Percentiles rank a stretch among this genome's conserved stretches.
phyloP scores from a whole-genome alignment of 805 yeast genomes.

The Zygosaccharomyces pseudorouxii region DNA sequence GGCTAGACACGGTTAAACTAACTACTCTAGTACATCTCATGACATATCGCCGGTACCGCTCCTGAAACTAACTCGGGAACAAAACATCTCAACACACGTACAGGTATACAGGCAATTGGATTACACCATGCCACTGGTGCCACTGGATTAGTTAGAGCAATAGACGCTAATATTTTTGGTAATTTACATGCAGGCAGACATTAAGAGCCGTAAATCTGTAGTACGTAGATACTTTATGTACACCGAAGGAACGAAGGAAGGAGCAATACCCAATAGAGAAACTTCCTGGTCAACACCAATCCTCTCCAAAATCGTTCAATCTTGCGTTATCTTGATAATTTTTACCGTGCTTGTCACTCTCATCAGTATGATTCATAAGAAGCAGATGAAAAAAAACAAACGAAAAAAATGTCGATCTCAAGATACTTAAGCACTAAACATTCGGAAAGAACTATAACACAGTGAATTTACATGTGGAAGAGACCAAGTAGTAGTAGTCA shows the following conservation, averaged over 20 bases:
- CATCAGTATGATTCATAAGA: background rate
- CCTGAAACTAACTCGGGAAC: background rate
- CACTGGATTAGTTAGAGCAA: background rate
- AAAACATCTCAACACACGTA: background rate
- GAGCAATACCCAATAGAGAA: background rate
- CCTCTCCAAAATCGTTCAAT: background rate
- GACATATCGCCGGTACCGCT: conserved; percentile 8
- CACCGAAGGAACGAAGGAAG: background rate
- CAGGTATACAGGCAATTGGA: background rate
- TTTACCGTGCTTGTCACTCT: background rate
- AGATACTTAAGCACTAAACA: background rate
- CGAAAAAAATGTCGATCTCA: background rate
- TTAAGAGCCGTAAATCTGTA: background rate
- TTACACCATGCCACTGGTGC: background rate
- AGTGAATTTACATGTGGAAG: conserved; percentile 11
- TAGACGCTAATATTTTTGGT: background rate
- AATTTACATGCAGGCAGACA: background rate
- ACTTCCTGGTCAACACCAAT: background rate
- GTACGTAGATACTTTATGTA: background rate
- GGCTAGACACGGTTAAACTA: background rate
- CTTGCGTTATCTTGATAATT: background rate
- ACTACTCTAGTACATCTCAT: background rate
- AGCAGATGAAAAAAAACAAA: background rate
- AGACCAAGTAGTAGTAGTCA: conserved; percentile 8
- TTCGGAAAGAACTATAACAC: background rate